Base-by-base conservation (phyloP, 139 green algal species). In the Coelastrella sp. region DNA sequence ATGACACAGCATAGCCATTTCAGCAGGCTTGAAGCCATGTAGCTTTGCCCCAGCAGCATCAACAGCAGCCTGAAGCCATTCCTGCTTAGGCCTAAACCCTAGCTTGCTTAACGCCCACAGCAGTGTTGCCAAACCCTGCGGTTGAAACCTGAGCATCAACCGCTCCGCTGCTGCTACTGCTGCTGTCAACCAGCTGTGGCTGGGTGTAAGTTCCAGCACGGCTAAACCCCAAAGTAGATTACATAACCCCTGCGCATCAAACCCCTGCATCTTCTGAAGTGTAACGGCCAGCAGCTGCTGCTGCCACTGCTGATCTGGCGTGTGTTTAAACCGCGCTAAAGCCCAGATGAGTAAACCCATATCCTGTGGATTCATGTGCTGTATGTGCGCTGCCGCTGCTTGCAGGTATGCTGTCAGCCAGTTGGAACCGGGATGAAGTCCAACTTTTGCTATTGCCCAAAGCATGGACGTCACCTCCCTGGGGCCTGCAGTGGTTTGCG, bases 341-440 rank as follows among this genome's bases (percentile, higher is more conserved):
- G 85, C 58, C 85, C 85, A 90, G 0, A 57, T 49, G 12, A 84
- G 57, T 22, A 76, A n/a, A 11, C 72, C 85, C 10, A 81, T n/a
- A 59, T 90, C 85, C 24, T 81, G 85, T 7, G 70, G 25, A 61
- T 65, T 79, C 84, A 79, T 79, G 17, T 15, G 17, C 70, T 20
- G 49, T 49, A 89, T 20, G 20, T 89, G 84, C 22, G 49, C 19
- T 6, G 35, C 70, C 49, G 74, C 85, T 81, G 85, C 85, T 68
- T 59, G n/a, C n/a, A 90, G 85, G 59, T 85, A 90, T 8, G 78
- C 91, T n/a, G 24, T 20, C 65, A 93, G 15, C 91, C 91, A 93
- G 6, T 14, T 20, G n/a, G 20, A 15, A 10, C 74, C 19, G 0
- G 91, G 91, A 75, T 88, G 87, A 25, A 78, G 49, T 25, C 87